Conservation (phyloP, 2,329 filamentous ascomycete genomes). For the Fusarium pininemorale region DNA sequence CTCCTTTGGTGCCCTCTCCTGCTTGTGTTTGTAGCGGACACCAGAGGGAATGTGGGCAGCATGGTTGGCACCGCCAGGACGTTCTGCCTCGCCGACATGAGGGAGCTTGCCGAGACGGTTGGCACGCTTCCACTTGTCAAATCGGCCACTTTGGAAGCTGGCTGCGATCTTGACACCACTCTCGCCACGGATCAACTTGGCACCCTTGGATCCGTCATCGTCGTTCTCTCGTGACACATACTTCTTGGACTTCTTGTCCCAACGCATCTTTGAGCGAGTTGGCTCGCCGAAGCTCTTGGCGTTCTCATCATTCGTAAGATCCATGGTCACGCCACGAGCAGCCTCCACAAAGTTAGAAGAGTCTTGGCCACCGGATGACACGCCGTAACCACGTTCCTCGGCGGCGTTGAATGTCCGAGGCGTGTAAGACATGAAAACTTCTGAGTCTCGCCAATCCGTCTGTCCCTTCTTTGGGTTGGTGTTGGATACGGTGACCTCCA, state of each 20-base stretch:
- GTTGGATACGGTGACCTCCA: constrained; percentile 77
- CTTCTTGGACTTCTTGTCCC: constrained; percentile 97
- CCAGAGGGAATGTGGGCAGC: constrained; percentile 46
- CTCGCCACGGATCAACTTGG: constrained; percentile 83
- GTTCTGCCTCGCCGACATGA: constrained; percentile 83
- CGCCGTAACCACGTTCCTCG: constrained; percentile 92
- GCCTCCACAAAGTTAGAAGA: constrained; percentile 82
- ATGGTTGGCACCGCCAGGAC: constrained; percentile 42
- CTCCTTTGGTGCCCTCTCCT: constrained; percentile 88
- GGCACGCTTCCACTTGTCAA: constrained; percentile 89
- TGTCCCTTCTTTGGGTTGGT: constrained; percentile 62
- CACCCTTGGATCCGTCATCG: constrained; percentile 83
- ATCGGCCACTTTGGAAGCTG: constrained; percentile 90
- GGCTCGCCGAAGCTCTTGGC: constrained; percentile 82
- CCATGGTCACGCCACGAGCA: constrained; percentile 89
- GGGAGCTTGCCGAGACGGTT: constrained; percentile 84
- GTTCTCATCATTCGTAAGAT: constrained; percentile 88
- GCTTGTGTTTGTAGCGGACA: constrained; percentile 81
- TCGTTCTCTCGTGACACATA: constrained; percentile 94
- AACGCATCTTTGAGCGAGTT: constrained; percentile 80
- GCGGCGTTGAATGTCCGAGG: constrained; percentile 82
- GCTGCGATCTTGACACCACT: constrained; percentile 96
- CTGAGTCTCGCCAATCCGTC: constrained; percentile 80
- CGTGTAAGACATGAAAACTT: constrained; percentile 96
- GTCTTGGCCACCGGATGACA: constrained; percentile 81